Conservation (phyloP, 2,329 filamentous ascomycete genomes). For the Fusarium coffeatum region DNA sequence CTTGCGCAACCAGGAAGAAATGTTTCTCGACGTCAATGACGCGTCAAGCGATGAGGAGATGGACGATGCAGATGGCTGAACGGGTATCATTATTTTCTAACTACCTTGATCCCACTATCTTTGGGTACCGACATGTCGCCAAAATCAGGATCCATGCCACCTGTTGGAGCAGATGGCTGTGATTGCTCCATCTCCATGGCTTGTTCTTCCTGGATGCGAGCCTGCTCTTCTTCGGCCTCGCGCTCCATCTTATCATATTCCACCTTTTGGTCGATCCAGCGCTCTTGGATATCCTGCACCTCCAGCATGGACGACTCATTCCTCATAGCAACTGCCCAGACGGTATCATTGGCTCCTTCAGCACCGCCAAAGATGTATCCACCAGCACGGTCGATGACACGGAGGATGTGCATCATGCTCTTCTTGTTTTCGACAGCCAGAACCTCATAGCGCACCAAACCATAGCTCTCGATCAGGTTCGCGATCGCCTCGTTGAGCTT, state of each 20-base stretch:
- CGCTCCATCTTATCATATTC: slow-evolving; percentile 85
- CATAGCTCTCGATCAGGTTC: slow-evolving; percentile 88
- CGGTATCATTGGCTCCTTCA: slow-evolving; percentile 91
- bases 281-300: slow-evolving; percentile 89
- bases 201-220: slow-evolving; percentile 58
- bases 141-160: slow-evolving; percentile 59
- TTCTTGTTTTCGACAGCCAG: slow-evolving; percentile 96
- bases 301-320: slow-evolving; percentile 80
- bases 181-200: slow-evolving; percentile 53
- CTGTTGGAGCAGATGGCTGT: slow-evolving; percentile 39
- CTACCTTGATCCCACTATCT: slow-evolving; percentile 77
- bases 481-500: slow-evolving; percentile 88
- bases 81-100: slow-evolving; percentile 70
- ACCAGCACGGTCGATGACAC: slow-evolving; percentile 89
- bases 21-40: slow-evolving; percentile 57
- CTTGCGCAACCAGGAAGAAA: slow-evolving; percentile 49
- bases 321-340: slow-evolving; percentile 97
- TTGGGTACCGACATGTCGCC: slow-evolving; percentile 63
- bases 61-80: slow-evolving; percentile 58
- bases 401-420: slow-evolving; percentile 92
- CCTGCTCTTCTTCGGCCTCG: slow-evolving; percentile 80
- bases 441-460: slow-evolving; percentile 90
- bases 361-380: slow-evolving; percentile 93
- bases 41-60: slow-evolving; percentile 59
- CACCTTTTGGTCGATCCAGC: slow-evolving; percentile 92